These are phyloP conservation scores for Spizellomyces punctatus DNA, from an alignment of 192 early-diverging fungal genomes.

Conservation along the genomic window DNA sequence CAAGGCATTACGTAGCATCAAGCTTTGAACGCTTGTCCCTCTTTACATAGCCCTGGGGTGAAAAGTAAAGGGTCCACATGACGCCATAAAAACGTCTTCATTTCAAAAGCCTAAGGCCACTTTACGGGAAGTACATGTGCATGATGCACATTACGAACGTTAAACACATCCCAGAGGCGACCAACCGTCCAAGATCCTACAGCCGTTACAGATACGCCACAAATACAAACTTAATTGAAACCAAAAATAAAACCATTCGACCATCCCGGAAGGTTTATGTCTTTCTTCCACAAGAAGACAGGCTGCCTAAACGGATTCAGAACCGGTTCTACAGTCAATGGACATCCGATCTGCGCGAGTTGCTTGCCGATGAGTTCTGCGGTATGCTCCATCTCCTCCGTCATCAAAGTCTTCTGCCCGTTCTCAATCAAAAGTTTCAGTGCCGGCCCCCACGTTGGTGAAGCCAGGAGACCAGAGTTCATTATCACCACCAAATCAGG, in stretches of 20 bases:
- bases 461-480: slow-evolving; percentile 47
- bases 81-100: no score
- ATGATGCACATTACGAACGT: no score
- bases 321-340: slow-evolving; percentile 25
- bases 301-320: slow-evolving; percentile 59
- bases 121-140: no score
- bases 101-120: no score
- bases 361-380: slow-evolving; percentile 36
- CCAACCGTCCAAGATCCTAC: no score
- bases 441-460: slow-evolving; percentile 42
- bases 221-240: slow-evolving; percentile 7
- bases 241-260: slow-evolving; percentile 55
- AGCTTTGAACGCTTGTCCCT: no score
- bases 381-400: slow-evolving; percentile 50
- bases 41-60: no score
- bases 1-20: no score
- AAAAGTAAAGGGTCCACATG: no score
- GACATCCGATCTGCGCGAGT: slow-evolving; percentile 36
- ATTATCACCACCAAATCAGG: slow-evolving; percentile 51
- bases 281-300: slow-evolving; percentile 50
- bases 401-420: slow-evolving; percentile 39
- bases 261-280: slow-evolving; percentile 57
- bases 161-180: not conserved
- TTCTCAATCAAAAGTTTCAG: slow-evolving; percentile 45
- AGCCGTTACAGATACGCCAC: no score